phyloP scores from a whole-genome alignment of 306 rosid species.

The Fagus sylvatica region DNA sequence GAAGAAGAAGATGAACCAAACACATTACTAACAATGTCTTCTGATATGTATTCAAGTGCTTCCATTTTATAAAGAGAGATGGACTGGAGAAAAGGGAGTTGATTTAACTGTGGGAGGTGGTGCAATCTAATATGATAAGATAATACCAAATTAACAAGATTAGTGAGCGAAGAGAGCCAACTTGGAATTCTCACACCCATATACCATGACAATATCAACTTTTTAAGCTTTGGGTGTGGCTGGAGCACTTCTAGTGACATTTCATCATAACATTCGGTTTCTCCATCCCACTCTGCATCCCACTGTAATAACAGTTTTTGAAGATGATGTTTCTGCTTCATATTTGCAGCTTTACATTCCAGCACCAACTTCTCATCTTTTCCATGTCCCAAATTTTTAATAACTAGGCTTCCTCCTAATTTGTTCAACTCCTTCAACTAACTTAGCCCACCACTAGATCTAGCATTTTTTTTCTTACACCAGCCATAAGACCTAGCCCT shows the following conservation, averaged over 20 bases:
- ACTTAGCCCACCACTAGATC: not conserved
- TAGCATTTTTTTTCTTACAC: no score
- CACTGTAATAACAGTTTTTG: not conserved
- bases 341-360: not conserved
- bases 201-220: not conserved
- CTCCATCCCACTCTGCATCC: not conserved
- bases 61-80: not conserved
- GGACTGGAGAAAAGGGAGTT: slow-evolving; percentile 1
- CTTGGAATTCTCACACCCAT: not conserved
- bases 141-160: slow-evolving; percentile 9
- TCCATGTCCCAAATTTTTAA: not conserved
- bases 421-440: not conserved
- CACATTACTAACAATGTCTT: not conserved
- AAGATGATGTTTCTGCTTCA: not conserved
- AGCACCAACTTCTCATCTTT: not conserved
- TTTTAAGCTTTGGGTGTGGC: not conserved
- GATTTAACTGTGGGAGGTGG: not conserved
- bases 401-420: not conserved
- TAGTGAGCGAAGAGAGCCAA: not conserved
- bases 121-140: not conserved
- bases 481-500: not conserved
- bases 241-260: not conserved
- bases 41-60: slow-evolving; percentile 5
- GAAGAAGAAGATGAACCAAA: no score
- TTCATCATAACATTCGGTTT: not conserved